A percentile compares a stretch with the other conserved stretches of the same genome.
Evolutionary conservation across 2,329 filamentous ascomycete species (phyloP).

Genomic region (Colletotrichum aenigma): DNA sequence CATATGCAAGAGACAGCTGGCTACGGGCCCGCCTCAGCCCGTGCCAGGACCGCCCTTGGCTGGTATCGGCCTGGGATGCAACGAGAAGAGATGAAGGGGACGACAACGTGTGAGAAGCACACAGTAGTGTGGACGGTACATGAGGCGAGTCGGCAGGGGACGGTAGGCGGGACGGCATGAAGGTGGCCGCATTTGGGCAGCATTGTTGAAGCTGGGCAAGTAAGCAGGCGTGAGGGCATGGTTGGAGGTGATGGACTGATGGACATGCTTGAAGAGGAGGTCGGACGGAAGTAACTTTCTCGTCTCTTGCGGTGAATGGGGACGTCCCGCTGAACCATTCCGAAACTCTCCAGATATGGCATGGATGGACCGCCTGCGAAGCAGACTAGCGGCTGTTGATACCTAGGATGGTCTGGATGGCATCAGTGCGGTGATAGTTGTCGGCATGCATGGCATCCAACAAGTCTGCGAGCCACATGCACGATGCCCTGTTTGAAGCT

Average conservation of each 20-base stretch:
- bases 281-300: conserved; percentile 8
- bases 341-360: not conserved
- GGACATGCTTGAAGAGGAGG: not conserved
- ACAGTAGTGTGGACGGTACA: not conserved
- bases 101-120: not conserved
- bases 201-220: not conserved
- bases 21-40: conserved; percentile 31
- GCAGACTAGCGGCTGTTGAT: conserved; percentile 8
- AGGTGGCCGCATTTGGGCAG: conserved; percentile 15
- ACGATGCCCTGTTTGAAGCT: not conserved
- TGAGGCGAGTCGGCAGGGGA: not conserved
- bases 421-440: conserved; percentile 14
- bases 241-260: not conserved
- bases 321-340: conserved; percentile 2
- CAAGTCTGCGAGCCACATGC: not conserved
- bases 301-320: conserved; percentile 8
- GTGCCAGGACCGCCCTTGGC: conserved; percentile 29
- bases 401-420: conserved; percentile 1
- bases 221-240: not conserved
- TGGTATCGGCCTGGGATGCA: not conserved
- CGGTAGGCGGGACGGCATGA: not conserved
- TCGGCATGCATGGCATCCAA: conserved; percentile 11
- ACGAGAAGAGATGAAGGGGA: conserved; percentile 1
- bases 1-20: conserved; percentile 35
- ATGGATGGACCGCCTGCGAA: not conserved